These are phyloP conservation scores for Porpolomopsis calyptriformis DNA, from an alignment of 768 basidiomycete genomes.

Conservation along the genomic window DNA sequence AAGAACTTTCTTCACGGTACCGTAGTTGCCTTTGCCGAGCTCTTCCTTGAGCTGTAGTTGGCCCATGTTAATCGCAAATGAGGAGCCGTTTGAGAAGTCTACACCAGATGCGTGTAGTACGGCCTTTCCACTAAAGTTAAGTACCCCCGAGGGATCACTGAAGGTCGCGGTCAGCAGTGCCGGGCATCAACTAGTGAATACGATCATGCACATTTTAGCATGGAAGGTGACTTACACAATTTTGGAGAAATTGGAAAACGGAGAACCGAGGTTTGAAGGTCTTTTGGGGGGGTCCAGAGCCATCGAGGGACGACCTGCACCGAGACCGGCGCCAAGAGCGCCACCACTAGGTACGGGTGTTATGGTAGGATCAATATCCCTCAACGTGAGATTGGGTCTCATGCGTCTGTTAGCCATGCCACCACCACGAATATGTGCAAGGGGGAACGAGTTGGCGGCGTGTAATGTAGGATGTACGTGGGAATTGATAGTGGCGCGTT, in stretches of 20 bases:
- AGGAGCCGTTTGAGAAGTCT: constrained; percentile 80
- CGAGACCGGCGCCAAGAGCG: constrained; percentile 57
- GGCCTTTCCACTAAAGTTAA: constrained; percentile 91
- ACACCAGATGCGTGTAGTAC: constrained; percentile 81
- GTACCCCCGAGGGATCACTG: constrained; percentile 92
- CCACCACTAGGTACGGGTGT: constrained; percentile 36
- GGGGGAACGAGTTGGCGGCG: constrained; percentile 27
- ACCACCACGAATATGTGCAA: constrained; percentile 16
- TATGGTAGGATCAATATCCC: constrained; percentile 41
- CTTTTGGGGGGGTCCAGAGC: constrained; percentile 29
- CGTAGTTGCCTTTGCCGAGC: constrained; percentile 93
- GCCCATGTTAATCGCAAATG: constrained; percentile 90
- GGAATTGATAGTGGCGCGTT: constrained; percentile 22
- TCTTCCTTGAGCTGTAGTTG: constrained; percentile 88
- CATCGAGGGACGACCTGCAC: constrained; percentile 50
- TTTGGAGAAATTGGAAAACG: constrained; percentile 87
- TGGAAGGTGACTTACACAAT: constrained; percentile 62
- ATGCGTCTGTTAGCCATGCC: constrained; percentile 35
- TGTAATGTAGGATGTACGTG: constrained; percentile 19
- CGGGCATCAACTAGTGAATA: constrained; percentile 5
- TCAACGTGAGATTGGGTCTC: constrained; percentile 51
- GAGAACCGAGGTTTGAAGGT: constrained; percentile 47
- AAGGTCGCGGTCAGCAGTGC: neutral
- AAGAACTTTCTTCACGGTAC: constrained; percentile 91
- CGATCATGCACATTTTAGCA: constrained; percentile 6